Conservation (phyloP, 2,329 filamentous ascomycete genomes). For the Stachybotrys elegans region DNA sequence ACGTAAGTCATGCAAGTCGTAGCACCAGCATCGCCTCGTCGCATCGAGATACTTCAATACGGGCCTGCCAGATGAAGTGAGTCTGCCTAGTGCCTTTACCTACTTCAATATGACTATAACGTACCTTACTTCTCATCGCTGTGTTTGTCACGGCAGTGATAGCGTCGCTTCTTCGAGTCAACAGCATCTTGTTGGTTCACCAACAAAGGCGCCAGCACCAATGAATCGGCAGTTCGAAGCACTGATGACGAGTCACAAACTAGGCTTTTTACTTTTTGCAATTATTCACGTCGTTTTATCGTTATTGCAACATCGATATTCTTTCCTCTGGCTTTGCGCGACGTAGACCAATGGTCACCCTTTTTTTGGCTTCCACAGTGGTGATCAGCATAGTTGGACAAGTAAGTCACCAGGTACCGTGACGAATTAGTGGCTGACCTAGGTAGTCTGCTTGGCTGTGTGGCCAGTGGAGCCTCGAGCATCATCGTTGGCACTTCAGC, state of each 20-base stretch:
- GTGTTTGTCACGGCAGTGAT: not conserved
- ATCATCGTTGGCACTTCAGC: not conserved
- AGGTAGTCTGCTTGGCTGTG: not conserved
- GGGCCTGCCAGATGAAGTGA: not conserved
- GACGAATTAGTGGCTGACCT: not conserved
- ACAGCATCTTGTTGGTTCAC: too few relatives aligned
- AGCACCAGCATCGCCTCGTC: not conserved
- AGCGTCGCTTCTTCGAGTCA: not conserved
- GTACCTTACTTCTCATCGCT: not conserved
- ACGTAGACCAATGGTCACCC: not conserved
- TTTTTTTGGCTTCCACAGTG: not conserved
- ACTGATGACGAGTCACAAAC: not conserved
- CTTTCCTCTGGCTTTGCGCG: too few relatives aligned
- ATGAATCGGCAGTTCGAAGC: too few relatives aligned
- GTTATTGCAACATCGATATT: not conserved
- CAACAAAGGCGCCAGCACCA: too few relatives aligned
- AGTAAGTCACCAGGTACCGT: not conserved
- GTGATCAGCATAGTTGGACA: not conserved
- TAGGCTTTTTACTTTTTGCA: not conserved
- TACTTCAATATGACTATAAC: not conserved
- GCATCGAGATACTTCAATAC: not conserved
- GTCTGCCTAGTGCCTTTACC: not conserved
- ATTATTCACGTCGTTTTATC: not conserved
- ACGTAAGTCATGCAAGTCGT: not conserved
- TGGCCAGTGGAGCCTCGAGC: not conserved